Conservation (phyloP, 257 asterid species). For the Salvia miltiorrhiza region DNA sequence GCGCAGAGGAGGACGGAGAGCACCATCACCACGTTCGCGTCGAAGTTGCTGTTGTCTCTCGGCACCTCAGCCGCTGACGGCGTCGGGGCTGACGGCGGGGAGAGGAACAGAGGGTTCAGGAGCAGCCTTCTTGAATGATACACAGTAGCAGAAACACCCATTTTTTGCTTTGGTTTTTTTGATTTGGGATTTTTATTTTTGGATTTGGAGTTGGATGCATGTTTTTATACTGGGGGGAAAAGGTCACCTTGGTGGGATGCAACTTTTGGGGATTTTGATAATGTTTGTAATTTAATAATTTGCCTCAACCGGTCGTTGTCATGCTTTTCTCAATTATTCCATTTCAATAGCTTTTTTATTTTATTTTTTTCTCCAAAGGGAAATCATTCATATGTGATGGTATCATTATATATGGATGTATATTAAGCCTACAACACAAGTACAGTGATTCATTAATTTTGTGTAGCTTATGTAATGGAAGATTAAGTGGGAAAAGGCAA, state of each 20-base stretch:
- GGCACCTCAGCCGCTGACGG: slow-evolving; percentile 22
- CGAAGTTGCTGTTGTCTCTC: slow-evolving; percentile 32
- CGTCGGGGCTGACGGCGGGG: slow-evolving; percentile 29
- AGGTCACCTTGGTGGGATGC: slow-evolving; percentile 2
- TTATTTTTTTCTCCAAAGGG: too few species aligned
- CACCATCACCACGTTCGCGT: slow-evolving; percentile 55
- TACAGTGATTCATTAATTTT: too few species aligned
- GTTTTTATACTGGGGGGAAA: slow-evolving; percentile 31
- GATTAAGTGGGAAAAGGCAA: too few species aligned
- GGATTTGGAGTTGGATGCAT: slow-evolving; percentile 20
- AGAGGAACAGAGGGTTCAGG: slow-evolving; percentile 22
- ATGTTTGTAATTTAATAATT: background rate
- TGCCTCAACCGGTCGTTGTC: background rate
- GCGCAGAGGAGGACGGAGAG: slow-evolving; percentile 57
- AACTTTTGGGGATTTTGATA: slow-evolving; percentile 13
- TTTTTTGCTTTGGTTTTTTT: background rate
- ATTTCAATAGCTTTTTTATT: background rate
- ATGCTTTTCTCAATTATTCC: background rate
- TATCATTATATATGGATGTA: too few species aligned
- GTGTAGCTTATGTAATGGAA: too few species aligned
- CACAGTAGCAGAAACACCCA: slow-evolving; percentile 23
- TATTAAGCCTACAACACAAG: too few species aligned
- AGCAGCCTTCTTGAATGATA: slow-evolving; percentile 38
- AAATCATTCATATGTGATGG: too few species aligned
- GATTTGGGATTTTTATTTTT: slow-evolving; percentile 1